Evolutionary conservation across 208 protist species (phyloP).

Genomic region (Acanthamoeba lenticulata): DNA sequence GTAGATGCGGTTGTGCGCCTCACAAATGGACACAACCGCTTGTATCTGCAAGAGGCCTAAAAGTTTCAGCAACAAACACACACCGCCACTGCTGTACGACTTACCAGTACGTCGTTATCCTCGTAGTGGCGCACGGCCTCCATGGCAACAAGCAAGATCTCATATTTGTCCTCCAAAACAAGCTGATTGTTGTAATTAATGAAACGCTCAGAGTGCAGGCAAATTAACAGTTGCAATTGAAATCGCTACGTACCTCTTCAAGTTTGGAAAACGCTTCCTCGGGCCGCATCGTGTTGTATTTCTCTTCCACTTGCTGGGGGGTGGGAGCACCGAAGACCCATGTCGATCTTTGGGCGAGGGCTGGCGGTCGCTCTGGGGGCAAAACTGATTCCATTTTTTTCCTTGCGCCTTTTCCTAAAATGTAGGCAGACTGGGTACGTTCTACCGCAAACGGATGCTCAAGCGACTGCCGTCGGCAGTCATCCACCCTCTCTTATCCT

Average conservation of each 20-base stretch:
- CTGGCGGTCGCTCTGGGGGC: too few relatives aligned
- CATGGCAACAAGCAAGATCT: not conserved
- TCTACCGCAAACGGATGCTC: too few relatives aligned
- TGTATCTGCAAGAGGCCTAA: not conserved
- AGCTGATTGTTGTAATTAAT: not conserved
- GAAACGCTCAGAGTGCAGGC: too few relatives aligned
- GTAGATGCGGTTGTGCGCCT: constrained; percentile 19
- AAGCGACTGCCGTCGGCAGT: too few relatives aligned
- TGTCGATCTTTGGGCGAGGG: not conserved
- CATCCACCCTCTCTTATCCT: too few relatives aligned
- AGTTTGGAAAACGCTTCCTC: not conserved
- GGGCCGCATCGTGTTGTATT: not conserved
- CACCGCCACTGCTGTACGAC: not conserved
- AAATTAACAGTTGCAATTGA: not conserved
- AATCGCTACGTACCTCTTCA: not conserved
- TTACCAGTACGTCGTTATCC: constrained; percentile 10
- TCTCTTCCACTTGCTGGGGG: not conserved
- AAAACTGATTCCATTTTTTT: too few relatives aligned
- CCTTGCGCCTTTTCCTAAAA: too few relatives aligned
- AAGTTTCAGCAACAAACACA: not conserved
- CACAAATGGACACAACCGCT: not conserved
- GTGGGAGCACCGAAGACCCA: not conserved
- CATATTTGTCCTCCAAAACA: not conserved
- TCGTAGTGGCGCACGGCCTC: not conserved
- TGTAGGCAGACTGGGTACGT: too few relatives aligned